A percentile compares a stretch with the other conserved stretches of the same genome.
These are phyloP conservation scores for Lepidium sativum DNA, from an alignment of 345 rosid species.

Conservation along the genomic window DNA sequence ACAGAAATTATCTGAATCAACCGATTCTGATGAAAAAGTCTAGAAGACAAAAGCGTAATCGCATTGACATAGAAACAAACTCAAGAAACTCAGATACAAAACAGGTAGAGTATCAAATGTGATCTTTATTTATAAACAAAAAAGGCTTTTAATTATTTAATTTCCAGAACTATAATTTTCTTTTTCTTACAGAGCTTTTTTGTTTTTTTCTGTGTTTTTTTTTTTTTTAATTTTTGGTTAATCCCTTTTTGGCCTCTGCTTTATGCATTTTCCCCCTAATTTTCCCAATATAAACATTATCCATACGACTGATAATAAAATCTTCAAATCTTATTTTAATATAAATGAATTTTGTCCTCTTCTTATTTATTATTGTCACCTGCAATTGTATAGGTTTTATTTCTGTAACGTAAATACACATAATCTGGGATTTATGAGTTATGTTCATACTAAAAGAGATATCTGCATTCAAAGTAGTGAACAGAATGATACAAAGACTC, in stretches of 20 bases:
- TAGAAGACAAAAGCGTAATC: constrained; percentile 20
- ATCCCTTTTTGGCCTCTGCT: constrained; percentile 9
- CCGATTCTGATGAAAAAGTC: constrained; percentile 55
- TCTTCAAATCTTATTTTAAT: neutral
- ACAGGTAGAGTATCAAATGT: constrained; percentile 21
- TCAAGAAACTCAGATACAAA: constrained; percentile 25
- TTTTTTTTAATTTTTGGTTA: neutral
- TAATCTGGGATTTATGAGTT: neutral
- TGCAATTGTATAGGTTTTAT: neutral
- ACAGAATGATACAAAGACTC: neutral
- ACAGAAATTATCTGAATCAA: constrained; percentile 53
- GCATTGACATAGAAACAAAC: constrained; percentile 16
- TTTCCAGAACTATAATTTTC: constrained; percentile 1
- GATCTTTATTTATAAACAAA: constrained; percentile 17
- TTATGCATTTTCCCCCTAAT: neutral
- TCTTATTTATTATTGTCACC: neutral
- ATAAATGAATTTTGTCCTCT: neutral
- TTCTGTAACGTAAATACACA: neutral
- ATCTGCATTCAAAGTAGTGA: constrained; percentile 7
- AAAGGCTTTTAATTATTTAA: constrained; percentile 12
- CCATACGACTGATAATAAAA: constrained; percentile 20
- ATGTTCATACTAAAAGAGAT: neutral
- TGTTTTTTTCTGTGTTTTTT: neutral
- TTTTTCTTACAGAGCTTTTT: constrained; percentile 8
- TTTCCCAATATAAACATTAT: neutral